A percentile compares a stretch with the other conserved stretches of the same genome.
Conservation (phyloP, 805 yeast genomes). For the Lipomyces oligophaga region DNA sequence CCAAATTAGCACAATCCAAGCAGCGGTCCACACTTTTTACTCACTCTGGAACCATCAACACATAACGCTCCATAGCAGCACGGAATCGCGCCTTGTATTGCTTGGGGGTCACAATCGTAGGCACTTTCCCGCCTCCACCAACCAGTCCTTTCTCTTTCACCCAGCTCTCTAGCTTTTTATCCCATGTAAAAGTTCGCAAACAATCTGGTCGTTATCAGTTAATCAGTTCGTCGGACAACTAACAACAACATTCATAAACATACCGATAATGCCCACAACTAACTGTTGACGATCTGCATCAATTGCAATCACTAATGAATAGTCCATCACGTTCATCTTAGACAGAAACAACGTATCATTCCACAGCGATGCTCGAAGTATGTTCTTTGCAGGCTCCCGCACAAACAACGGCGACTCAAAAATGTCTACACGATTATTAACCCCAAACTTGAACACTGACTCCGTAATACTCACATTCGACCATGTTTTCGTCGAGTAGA, state of each 20-base stretch:
- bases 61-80: constrained; percentile 96
- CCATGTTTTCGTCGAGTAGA: constrained; percentile 93
- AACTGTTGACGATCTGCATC: constrained; percentile 59
- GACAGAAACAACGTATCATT: constrained; percentile 91
- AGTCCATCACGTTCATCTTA: constrained; percentile 98
- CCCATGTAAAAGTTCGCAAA: constrained; percentile 97
- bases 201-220: constrained; percentile 48
- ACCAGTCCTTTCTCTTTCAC: constrained; percentile 92
- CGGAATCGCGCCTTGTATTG: constrained; percentile 92
- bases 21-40: not conserved
- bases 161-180: constrained; percentile 96
- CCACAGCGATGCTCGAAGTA: constrained; percentile 84
- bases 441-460: not conserved
- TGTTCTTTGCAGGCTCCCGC: constrained; percentile 81
- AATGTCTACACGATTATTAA: constrained; percentile 45
- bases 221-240: not conserved
- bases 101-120: constrained; percentile 94
- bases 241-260: constrained; percentile 2
- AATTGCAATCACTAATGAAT: constrained; percentile 89
- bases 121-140: constrained; percentile 81
- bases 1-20: not conserved
- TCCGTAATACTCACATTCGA: constrained; percentile 50
- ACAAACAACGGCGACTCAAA: constrained; percentile 95
- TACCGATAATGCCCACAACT: constrained; percentile 83
- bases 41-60: constrained; percentile 75